A percentile compares a stretch with the other conserved stretches of the same genome.
Evolutionary conservation across 176 grass and related monocot species (phyloP).

Genomic region (Olyra latifolia): DNA sequence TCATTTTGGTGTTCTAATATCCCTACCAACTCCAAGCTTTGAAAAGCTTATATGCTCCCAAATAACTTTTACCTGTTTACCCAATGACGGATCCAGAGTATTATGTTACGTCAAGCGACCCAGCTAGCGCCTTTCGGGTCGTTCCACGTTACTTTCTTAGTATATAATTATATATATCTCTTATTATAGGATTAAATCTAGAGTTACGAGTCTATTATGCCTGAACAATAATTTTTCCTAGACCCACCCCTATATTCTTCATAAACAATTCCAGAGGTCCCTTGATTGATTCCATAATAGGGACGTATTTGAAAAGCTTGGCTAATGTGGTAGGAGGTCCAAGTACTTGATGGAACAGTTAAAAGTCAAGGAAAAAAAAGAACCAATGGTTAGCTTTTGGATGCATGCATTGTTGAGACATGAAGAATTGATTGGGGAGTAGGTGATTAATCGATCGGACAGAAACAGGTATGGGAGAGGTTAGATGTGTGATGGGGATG

Average conservation of each 20-base stretch:
- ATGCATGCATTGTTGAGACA: constrained; percentile 25
- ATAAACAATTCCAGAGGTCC: background rate
- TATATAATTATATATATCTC: no score
- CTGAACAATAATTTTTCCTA: no score
- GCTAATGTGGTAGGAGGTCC: constrained; percentile 35
- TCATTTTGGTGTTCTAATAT: background rate
- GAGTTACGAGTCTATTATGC: no score
- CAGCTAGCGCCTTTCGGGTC: no score
- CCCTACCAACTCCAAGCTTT: constrained; percentile 6
- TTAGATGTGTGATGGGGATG: constrained; percentile 56
- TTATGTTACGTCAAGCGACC: no score
- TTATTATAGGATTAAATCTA: no score
- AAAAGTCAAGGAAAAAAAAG: background rate
- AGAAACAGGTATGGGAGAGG: constrained; percentile 45
- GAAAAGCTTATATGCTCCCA: constrained; percentile 28
- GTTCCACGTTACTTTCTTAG: no score
- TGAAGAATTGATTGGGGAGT: constrained; percentile 43
- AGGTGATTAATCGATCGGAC: constrained; percentile 45
- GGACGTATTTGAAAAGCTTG: background rate
- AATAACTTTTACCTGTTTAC: background rate
- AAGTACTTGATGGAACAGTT: constrained; percentile 24
- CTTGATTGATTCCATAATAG: constrained; percentile 9
- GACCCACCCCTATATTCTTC: background rate
- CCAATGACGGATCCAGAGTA: no score
- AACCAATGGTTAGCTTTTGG: background rate